phyloP scores from a whole-genome alignment of 2,329 filamentous ascomycete species.

The Aspergillus sp. region DNA sequence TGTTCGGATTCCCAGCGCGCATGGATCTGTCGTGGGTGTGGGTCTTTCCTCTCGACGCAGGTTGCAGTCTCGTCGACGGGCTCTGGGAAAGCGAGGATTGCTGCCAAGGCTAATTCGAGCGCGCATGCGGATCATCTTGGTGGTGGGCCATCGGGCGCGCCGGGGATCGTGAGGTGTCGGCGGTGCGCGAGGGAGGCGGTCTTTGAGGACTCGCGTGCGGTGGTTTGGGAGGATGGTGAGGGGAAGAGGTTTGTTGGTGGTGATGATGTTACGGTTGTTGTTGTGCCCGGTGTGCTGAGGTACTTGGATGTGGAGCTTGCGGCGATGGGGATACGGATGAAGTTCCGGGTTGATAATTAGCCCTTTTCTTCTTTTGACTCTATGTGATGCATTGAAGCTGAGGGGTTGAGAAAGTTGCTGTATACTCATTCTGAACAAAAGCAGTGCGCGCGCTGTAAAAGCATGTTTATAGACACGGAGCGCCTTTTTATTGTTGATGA shows the following conservation, averaged over 20 bases:
- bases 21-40: slow-evolving; percentile 88
- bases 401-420: not conserved
- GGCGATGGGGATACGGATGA: slow-evolving; percentile 94
- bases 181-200: slow-evolving; percentile 72
- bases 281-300: slow-evolving; percentile 88
- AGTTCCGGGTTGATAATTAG: slow-evolving; percentile 73
- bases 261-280: slow-evolving; percentile 86
- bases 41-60: slow-evolving; percentile 87
- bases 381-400: not conserved
- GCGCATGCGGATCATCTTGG: slow-evolving; percentile 30
- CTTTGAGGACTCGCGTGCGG: slow-evolving; percentile 69
- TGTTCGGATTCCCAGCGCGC: slow-evolving; percentile 91
- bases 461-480: slow-evolving; percentile 25
- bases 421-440: not conserved
- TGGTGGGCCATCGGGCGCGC: slow-evolving; percentile 64
- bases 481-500: slow-evolving; percentile 19
- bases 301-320: slow-evolving; percentile 94
- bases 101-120: slow-evolving; percentile 31
- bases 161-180: slow-evolving; percentile 74
- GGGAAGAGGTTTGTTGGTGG: slow-evolving; percentile 85
- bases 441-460: slow-evolving; percentile 11
- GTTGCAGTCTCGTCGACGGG: slow-evolving; percentile 45
- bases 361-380: slow-evolving; percentile 3
- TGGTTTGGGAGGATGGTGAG: slow-evolving; percentile 85
- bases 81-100: slow-evolving; percentile 33